Evolutionary conservation across 352 stramenopile species (phyloP).

Genomic region (Globisporangium solare): DNA sequence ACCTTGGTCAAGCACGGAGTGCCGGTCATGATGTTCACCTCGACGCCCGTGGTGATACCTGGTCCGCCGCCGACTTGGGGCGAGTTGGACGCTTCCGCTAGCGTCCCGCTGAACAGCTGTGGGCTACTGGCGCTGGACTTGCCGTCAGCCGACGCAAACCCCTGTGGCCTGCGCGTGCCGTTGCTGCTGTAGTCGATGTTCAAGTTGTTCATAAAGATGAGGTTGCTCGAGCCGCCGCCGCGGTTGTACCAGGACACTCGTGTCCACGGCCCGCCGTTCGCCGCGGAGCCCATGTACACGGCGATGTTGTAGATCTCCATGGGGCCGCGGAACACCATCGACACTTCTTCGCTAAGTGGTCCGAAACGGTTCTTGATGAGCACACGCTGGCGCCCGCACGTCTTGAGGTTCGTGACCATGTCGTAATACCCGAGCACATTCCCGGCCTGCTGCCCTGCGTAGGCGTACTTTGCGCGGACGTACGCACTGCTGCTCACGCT

Average conservation of each 20-base stretch:
- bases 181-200: slow-evolving; percentile 55
- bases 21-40: slow-evolving; percentile 61
- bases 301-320: slow-evolving; percentile 60
- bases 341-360: slow-evolving; percentile 54
- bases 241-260: slow-evolving; percentile 49
- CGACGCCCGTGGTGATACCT: slow-evolving; percentile 37
- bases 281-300: slow-evolving; percentile 31
- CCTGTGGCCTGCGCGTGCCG: slow-evolving; percentile 35
- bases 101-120: slow-evolving; percentile 32
- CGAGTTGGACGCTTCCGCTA: slow-evolving; percentile 40
- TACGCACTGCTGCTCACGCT: slow-evolving; percentile 20
- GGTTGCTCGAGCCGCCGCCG: slow-evolving; percentile 31
- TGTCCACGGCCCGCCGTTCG: not conserved
- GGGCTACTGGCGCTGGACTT: slow-evolving; percentile 18
- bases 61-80: slow-evolving; percentile 29
- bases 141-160: slow-evolving; percentile 43
- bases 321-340: slow-evolving; percentile 59
- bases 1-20: slow-evolving; percentile 10
- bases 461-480: slow-evolving; percentile 3
- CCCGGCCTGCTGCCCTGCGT: slow-evolving; percentile 42
- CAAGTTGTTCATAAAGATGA: slow-evolving; percentile 77
- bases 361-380: slow-evolving; percentile 42
- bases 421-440: slow-evolving; percentile 45
- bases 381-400: slow-evolving; percentile 34
- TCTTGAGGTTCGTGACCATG: slow-evolving; percentile 32